A percentile compares a stretch with the other conserved stretches of the same genome.
Evolutionary conservation across 345 rosid species (phyloP).

Genomic region (Pistacia atlantica): DNA sequence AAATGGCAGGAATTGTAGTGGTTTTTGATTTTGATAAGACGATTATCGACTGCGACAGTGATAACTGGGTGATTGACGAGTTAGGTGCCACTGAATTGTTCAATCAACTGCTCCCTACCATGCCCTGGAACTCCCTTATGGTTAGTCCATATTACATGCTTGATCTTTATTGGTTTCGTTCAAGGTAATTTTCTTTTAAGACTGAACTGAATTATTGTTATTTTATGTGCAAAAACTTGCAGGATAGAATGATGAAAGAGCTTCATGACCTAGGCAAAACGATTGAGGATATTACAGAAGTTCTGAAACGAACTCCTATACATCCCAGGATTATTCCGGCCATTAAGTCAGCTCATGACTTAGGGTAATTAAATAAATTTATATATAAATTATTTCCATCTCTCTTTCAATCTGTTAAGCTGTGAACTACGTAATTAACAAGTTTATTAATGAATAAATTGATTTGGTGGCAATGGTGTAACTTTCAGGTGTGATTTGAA

Average conservation of each 20-base stretch:
- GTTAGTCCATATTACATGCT: conserved; percentile 28
- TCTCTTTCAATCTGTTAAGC: neutral
- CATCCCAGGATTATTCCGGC: conserved; percentile 72
- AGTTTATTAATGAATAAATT: neutral
- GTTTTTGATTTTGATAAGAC: conserved; percentile 90
- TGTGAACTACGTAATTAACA: neutral
- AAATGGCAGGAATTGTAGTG: conserved; percentile 43
- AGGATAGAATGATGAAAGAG: conserved; percentile 84
- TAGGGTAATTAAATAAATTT: conserved; percentile 41
- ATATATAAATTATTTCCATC: neutral
- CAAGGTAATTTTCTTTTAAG: neutral
- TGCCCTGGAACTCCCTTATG: conserved; percentile 93
- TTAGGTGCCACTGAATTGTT: conserved; percentile 71
- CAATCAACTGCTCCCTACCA: conserved; percentile 80
- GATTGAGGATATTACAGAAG: conserved; percentile 58
- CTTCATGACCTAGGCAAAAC: conserved; percentile 60
- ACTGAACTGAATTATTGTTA: neutral
- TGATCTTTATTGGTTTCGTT: neutral
- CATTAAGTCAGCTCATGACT: conserved; percentile 69
- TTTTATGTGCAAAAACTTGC: conserved; percentile 15
- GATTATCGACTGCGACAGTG: conserved; percentile 80
- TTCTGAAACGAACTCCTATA: conserved; percentile 50
- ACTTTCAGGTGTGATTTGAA: conserved; percentile 66
- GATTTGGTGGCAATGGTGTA: neutral
- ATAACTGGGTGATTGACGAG: conserved; percentile 79